Evolutionary conservation across 169 alveolate species (phyloP), one percentile per base, ranked within the genome.

Genomic region (Amoebophrya sp.): DNA sequence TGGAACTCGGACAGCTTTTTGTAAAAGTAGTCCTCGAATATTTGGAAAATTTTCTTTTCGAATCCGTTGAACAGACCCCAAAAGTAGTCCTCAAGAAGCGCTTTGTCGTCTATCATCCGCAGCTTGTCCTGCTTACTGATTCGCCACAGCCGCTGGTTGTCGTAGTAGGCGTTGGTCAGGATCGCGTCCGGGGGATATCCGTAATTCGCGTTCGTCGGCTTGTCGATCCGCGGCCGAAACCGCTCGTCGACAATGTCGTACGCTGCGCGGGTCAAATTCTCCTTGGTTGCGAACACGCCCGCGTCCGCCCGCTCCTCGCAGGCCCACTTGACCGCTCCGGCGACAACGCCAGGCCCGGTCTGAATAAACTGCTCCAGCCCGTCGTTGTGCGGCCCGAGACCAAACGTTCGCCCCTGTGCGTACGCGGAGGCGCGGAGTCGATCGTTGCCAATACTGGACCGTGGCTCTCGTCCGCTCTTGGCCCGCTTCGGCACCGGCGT

Each of bases 381-480:
- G 83, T 66, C 83, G 83, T 66, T 66, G 83, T 66, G 83, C 83
- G 83, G 83, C 1, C 83, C 83, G 35, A 66, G 83, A 2, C 83
- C 83, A 25, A 25, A 25, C 39, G 2, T 18, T 25, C 83, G 83
- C 83, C 39, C 83, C 83, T 66, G 38, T 12, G 2, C 54, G 54
- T 41, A 41, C 54, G 54, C 54, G 54, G 54, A 41, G 12, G 23
- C 12, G 54, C 54, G 54, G 23, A 41, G 2, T 2, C 54, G 2
- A 2, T 41, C 23, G 23, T 7, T 41, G 54, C 54, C n/a, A n/a
- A n/a, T n/a, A n/a, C n/a, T n/a, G n/a, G n/a, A n/a, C n/a, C n/a
- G n/a, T n/a, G n/a, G n/a, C n/a, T n/a, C n/a, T n/a, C n/a, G n/a
- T n/a, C n/a, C n/a, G n/a, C n/a, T 47, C 66, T 12, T 66, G 38